Conservation (phyloP, 2,329 filamentous ascomycete genomes). For the Fusarium dimerum region DNA sequence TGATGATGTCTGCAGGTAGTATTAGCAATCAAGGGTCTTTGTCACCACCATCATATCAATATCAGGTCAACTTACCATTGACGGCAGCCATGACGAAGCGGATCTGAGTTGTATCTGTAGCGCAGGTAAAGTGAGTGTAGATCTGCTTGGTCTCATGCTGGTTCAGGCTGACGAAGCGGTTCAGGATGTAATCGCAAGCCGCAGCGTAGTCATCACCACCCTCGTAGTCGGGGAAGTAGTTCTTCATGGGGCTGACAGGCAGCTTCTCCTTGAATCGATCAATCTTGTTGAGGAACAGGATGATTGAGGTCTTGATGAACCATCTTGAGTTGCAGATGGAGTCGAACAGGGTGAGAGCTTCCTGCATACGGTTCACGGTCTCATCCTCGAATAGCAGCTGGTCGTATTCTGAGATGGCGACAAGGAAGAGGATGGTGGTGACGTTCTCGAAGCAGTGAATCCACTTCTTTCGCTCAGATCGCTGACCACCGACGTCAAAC, state of each 20-base stretch:
- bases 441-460: constrained; percentile 96
- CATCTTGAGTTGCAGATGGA: constrained; percentile 84
- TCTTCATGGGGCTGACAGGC: constrained; percentile 66
- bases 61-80: constrained; percentile 84
- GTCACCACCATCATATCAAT: constrained; percentile 66
- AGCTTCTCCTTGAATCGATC: constrained; percentile 82
- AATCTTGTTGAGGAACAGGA: constrained; percentile 87
- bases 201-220: constrained; percentile 72
- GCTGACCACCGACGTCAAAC: constrained; percentile 92
- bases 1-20: constrained; percentile 81
- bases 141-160: constrained; percentile 65
- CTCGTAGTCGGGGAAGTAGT: constrained; percentile 77
- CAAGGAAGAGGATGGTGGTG: constrained; percentile 87
- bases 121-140: constrained; percentile 63
- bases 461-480: constrained; percentile 96
- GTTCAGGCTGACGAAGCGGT: constrained; percentile 78
- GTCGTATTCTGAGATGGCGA: constrained; percentile 94
- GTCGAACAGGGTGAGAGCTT: constrained; percentile 84
- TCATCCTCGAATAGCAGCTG: constrained; percentile 96
- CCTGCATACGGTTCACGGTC: constrained; percentile 95
- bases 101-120: constrained; percentile 70
- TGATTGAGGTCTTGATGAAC: constrained; percentile 80
- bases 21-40: constrained; percentile 43
- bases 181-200: constrained; percentile 78
- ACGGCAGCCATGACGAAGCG: constrained; percentile 86